phyloP scores from a whole-genome alignment of 306 rosid genomes.

The Geum urbanum region DNA sequence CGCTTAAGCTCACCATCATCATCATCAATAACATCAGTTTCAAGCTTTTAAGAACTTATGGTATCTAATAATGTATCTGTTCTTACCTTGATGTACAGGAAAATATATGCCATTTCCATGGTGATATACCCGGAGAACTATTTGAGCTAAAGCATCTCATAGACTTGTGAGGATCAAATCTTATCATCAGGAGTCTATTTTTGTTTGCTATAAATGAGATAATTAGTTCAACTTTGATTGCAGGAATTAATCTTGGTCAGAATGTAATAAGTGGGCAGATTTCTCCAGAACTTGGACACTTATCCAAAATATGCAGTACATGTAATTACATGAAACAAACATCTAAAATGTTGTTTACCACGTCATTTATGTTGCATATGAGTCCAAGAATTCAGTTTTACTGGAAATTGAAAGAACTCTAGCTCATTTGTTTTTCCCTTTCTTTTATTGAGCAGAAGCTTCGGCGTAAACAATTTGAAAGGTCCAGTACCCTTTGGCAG shows the following conservation, averaged over 20 bases:
- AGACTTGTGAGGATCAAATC: slow-evolving; percentile 33
- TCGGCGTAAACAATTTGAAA: slow-evolving; percentile 41
- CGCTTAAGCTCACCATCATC: slow-evolving; percentile 12
- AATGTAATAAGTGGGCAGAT: slow-evolving; percentile 32
- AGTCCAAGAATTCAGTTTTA: not conserved
- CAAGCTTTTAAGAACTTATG: not conserved
- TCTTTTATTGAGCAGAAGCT: slow-evolving; percentile 29
- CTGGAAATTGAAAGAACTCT: not conserved
- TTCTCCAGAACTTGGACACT: slow-evolving; percentile 32
- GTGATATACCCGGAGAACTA: slow-evolving; percentile 34
- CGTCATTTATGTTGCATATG: not conserved
- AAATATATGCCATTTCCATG: slow-evolving; percentile 37
- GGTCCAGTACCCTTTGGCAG: slow-evolving; percentile 38
- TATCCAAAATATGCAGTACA: slow-evolving; percentile 30
- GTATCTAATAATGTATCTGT: not conserved
- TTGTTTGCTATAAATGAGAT: slow-evolving; percentile 4
- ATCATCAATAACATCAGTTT: not conserved
- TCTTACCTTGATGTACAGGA: slow-evolving; percentile 20
- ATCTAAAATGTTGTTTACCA: not conserved
- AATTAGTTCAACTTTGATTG: slow-evolving; percentile 13
- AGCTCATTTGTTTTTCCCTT: not conserved
- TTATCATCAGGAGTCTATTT: not conserved
- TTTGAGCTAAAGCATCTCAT: slow-evolving; percentile 34
- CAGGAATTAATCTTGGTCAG: slow-evolving; percentile 39
- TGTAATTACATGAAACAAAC: slow-evolving; percentile 18